Percentiles rank a stretch among this genome's conserved stretches.
These are phyloP conservation scores for Pyrenophora graminea DNA, from an alignment of 2,329 filamentous ascomycete species.

Conservation along the genomic window DNA sequence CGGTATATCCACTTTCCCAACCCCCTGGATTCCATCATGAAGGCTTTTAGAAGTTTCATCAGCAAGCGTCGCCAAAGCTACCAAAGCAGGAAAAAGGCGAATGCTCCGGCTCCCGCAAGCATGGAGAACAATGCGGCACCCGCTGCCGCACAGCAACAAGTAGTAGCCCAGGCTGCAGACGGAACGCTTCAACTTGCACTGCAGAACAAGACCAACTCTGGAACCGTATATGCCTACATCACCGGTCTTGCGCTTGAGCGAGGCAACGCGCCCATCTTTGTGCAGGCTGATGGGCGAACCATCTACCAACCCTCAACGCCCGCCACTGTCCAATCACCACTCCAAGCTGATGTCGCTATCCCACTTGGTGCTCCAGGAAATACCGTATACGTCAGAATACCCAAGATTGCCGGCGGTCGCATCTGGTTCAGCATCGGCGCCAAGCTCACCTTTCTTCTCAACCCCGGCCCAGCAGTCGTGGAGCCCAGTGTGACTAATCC, in stretches of 20 bases:
- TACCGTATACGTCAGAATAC: conserved; percentile 65
- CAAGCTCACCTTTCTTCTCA: conserved; percentile 69
- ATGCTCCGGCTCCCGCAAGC: background rate
- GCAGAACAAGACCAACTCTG: conserved; percentile 66
- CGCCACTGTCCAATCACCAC: conserved; percentile 52
- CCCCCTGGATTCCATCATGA: conserved; percentile 20
- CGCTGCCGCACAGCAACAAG: conserved; percentile 25
- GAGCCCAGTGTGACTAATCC: conserved; percentile 74
- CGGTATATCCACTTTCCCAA: background rate
- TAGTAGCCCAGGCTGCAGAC: conserved; percentile 26
- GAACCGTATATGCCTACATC: conserved; percentile 69
- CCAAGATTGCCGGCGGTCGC: conserved; percentile 70
- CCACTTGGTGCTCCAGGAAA: conserved; percentile 64
- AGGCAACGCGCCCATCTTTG: conserved; percentile 63
- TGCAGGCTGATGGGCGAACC: conserved; percentile 68
- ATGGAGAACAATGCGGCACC: conserved; percentile 1
- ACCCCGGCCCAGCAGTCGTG: conserved; percentile 72
- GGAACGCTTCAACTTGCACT: conserved; percentile 64
- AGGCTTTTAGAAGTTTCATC: conserved; percentile 32
- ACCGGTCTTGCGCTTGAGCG: conserved; percentile 68
- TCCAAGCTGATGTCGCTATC: conserved; percentile 66
- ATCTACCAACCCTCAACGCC: conserved; percentile 68
- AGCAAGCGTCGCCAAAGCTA: conserved; percentile 30
- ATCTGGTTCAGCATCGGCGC: conserved; percentile 70
- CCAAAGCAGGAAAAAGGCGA: conserved; percentile 14